Percentiles rank a stretch among this genome's conserved stretches.
Evolutionary conservation across 1,284 basidiomycete genomes (phyloP).

Genomic region (Leccinum griseonigrum): DNA sequence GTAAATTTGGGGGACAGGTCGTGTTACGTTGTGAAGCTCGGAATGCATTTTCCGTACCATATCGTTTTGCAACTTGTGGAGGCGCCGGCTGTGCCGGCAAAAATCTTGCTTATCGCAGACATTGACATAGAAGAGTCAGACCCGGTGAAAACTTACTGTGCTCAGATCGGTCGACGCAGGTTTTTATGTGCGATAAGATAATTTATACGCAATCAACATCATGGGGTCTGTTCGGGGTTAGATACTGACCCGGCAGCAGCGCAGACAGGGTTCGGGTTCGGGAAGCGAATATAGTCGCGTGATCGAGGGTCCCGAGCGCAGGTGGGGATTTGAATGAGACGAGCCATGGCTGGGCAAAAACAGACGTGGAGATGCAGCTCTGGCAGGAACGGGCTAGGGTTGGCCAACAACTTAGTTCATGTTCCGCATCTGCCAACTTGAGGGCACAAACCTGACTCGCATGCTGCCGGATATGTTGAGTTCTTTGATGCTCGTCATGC

Average conservation of each 20-base stretch:
- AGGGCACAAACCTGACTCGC: not conserved
- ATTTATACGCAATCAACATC: no score
- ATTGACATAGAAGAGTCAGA: no score
- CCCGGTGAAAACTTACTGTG: no score
- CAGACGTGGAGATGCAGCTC: conserved; percentile 27
- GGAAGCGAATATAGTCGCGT: conserved; percentile 18
- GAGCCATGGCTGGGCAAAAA: not conserved
- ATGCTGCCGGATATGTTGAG: not conserved
- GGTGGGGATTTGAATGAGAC: not conserved
- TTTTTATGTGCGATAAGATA: no score
- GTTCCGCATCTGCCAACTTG: conserved; percentile 2
- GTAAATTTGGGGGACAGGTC: no score
- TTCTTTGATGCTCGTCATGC: not conserved
- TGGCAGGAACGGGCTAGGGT: conserved; percentile 52
- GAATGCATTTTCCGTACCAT: no score
- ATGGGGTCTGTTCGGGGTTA: conserved; percentile 14
- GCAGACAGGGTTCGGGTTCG: conserved; percentile 12
- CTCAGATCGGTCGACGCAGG: no score
- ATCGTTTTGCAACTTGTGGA: no score
- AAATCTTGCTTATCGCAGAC: no score
- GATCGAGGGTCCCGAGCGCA: conserved; percentile 19
- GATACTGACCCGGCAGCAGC: conserved; percentile 36
- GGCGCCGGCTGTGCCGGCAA: no score
- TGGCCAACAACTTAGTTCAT: conserved; percentile 52
- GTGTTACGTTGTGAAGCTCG: no score